Evolutionary conservation across 176 grass and related monocot species (phyloP), one percentile per base, ranked within the genome.

Genomic region (Musa schizocarpa): DNA sequence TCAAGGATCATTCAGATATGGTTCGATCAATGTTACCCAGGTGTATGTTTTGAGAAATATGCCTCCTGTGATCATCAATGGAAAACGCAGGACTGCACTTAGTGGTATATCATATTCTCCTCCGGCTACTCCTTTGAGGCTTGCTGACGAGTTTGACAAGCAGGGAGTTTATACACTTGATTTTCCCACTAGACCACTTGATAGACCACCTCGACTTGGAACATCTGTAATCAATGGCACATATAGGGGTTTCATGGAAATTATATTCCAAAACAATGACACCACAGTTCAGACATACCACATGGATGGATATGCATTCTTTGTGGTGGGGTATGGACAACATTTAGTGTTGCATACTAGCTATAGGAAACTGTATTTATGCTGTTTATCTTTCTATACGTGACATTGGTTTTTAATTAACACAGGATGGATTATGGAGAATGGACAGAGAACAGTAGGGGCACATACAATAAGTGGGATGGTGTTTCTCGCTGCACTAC

Each of bases 211-310:
- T 23, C 83, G 54, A 69, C 72, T 88, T 75, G 84, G 90, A 64
- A 72, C 87, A 69, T 90, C 90, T 74, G 84, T 59, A 16, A 80
- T 98, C 55, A 91, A 84, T 54, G 86, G 82, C 34, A 85, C 90
- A 14, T 98, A 98, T 71, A 98, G 89, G 72, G 94, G 94, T 43
- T 98, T 98, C 83, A 83, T 98, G 13, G 94, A 98, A 61, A 89
- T 98, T 48, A 69, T 98, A 72, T 93, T 98, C 72, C 82, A 93
- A 86, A 98, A 98, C 79, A 91, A 93, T 52, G 94, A 91, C 76
- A 98, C 90, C 12, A 82, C 77, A 14, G 76, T 93, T 64, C 88
- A 91, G 81, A 91, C 83, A 53, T 98, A 91, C 83, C 94, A 98
- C 80, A 65, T 93, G 78, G 90, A 98, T 80, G 95, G 95, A 74